Evolutionary conservation across 2,329 filamentous ascomycete species (phyloP).

Genomic region (Diplodia seriata): DNA sequence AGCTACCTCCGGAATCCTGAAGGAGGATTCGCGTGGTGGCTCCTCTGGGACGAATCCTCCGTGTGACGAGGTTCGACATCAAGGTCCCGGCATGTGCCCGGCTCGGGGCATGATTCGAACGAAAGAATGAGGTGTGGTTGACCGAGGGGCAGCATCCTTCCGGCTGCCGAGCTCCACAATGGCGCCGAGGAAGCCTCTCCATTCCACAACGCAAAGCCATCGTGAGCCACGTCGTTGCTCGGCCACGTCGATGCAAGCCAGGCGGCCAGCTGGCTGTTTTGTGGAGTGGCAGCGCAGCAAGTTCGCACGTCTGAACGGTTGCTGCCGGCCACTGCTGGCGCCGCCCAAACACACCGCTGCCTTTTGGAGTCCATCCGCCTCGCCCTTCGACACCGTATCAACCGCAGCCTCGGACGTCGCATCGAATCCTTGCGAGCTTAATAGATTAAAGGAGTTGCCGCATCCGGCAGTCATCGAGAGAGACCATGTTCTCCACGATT

Average conservation of each 20-base stretch:
- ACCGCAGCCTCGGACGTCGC: too few species aligned
- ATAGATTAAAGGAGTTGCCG: constrained; percentile 1
- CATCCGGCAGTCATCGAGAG: background rate
- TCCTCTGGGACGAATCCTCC: too few species aligned
- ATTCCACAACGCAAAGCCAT: too few species aligned
- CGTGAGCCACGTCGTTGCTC: too few species aligned
- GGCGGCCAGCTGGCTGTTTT: background rate
- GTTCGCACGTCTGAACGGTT: constrained; percentile 14
- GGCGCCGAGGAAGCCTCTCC: too few species aligned
- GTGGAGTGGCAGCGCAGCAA: background rate
- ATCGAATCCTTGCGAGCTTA: constrained; percentile 8
- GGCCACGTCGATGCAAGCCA: background rate
- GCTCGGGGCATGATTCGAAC: too few species aligned
- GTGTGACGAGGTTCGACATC: too few species aligned
- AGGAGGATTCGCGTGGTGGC: background rate
- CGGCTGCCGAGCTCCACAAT: constrained; percentile 5
- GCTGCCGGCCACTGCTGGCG: background rate
- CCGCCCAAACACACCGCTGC: too few species aligned
- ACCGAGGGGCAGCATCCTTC: background rate
- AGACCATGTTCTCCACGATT: background rate
- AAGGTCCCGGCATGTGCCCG: too few species aligned
- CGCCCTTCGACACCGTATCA: background rate
- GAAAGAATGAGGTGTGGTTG: background rate
- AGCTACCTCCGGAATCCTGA: background rate
- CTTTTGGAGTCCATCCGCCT: too few species aligned